Percentiles rank a stretch among this genome's conserved stretches.
phyloP scores from a whole-genome alignment of 2,329 filamentous ascomycete species.

The Orbilia oligospora region DNA sequence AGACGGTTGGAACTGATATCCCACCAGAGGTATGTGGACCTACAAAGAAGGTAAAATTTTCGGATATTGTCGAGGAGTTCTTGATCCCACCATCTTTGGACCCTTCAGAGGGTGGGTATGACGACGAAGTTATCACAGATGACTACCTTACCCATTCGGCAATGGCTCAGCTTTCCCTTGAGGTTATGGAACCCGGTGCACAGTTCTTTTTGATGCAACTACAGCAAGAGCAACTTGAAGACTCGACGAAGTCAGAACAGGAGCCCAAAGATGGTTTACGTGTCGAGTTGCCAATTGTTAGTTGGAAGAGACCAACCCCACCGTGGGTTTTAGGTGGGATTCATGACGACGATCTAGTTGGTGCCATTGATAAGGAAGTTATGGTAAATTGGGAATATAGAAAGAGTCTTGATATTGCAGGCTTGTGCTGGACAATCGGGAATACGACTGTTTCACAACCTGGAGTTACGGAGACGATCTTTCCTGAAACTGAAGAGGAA shows the following conservation, averaged over 20 bases:
- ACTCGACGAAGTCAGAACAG: conserved; percentile 26
- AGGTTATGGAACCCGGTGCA: conserved; percentile 52
- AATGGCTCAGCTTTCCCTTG: conserved; percentile 34
- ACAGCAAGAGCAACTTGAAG: conserved; percentile 56
- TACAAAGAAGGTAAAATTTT: conserved; percentile 30
- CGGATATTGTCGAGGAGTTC: conserved; percentile 37
- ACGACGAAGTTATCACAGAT: neutral
- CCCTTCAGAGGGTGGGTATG: conserved; percentile 33
- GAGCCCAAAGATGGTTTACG: conserved; percentile 20
- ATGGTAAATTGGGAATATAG: conserved; percentile 50
- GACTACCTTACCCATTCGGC: conserved; percentile 34
- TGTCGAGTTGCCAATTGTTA: conserved; percentile 35
- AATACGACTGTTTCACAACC: neutral
- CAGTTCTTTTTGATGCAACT: conserved; percentile 48
- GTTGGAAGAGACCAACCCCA: conserved; percentile 40
- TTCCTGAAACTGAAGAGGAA: conserved; percentile 23
- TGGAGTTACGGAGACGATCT: conserved; percentile 4
- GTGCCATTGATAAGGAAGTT: conserved; percentile 23
- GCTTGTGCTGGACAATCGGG: conserved; percentile 48
- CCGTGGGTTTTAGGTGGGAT: conserved; percentile 7
- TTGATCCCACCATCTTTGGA: conserved; percentile 47
- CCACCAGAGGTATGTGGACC: neutral
- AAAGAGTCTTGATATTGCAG: conserved; percentile 57
- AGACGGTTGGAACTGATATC: too few relatives aligned
- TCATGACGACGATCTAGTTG: neutral